These are phyloP conservation scores for Beauveria medogensis DNA, from an alignment of 2,329 filamentous ascomycete genomes.

Conservation along the genomic window DNA sequence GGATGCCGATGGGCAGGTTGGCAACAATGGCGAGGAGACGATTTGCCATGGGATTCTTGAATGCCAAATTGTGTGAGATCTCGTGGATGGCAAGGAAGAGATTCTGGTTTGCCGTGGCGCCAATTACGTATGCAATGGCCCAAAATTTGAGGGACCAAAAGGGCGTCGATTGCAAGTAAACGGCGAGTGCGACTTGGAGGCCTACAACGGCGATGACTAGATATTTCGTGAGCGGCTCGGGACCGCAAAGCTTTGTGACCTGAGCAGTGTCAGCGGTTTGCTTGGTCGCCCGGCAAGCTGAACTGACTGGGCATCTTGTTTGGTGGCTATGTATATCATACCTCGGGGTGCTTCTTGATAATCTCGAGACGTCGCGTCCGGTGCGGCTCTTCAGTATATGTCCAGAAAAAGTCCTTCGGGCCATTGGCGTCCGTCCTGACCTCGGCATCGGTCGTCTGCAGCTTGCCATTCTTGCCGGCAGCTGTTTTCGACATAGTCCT, in stretches of 20 bases:
- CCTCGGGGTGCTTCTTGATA: slow-evolving; percentile 96
- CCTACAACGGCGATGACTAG: slow-evolving; percentile 76
- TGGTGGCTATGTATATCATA: slow-evolving; percentile 28
- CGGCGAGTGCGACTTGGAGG: slow-evolving; percentile 72
- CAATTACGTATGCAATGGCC: slow-evolving; percentile 80
- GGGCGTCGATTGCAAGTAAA: slow-evolving; percentile 64
- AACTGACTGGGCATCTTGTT: not conserved
- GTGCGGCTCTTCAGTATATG: slow-evolving; percentile 96
- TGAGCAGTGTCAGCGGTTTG: slow-evolving; percentile 26
- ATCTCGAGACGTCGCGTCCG: slow-evolving; percentile 84
- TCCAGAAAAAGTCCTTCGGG: slow-evolving; percentile 76
- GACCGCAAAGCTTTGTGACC: slow-evolving; percentile 95
- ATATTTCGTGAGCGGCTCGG: slow-evolving; percentile 92
- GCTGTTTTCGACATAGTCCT: slow-evolving; percentile 6
- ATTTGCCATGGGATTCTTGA: slow-evolving; percentile 72
- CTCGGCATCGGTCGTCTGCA: not conserved
- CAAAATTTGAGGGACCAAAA: slow-evolving; percentile 82
- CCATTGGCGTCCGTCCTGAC: slow-evolving; percentile 18
- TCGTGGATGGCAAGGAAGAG: slow-evolving; percentile 98
- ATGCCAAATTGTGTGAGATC: slow-evolving; percentile 95
- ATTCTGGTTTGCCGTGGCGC: slow-evolving; percentile 96
- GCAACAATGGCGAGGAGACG: slow-evolving; percentile 84
- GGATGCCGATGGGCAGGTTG: slow-evolving; percentile 90
- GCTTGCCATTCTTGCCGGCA: not conserved
- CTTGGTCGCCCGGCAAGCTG: not conserved